Conservation (phyloP, 2,329 filamentous ascomycete species). For the Ophiocordyceps camponoti-saundersi region DNA sequence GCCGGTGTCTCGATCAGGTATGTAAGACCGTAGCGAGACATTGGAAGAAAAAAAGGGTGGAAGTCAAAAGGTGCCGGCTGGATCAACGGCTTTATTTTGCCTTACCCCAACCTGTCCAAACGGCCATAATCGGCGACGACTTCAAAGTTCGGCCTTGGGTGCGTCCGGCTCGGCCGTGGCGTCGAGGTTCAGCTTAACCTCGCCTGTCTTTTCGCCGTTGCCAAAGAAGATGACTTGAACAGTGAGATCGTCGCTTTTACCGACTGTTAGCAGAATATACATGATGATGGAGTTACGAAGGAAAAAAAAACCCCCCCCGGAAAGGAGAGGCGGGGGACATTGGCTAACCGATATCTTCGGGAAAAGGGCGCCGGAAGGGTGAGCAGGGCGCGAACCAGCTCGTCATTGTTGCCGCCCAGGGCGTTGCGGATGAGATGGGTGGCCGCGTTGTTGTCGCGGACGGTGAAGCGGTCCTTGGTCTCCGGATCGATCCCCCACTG, state of each 20-base stretch:
- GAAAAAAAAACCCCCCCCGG: too few species aligned
- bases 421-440: slow-evolving; percentile 93
- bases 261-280: too few species aligned
- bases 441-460: slow-evolving; percentile 89
- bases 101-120: too few species aligned
- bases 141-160: slow-evolving; percentile 22
- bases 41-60: too few species aligned
- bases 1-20: too few species aligned
- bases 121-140: too few species aligned
- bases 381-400: slow-evolving; percentile 83
- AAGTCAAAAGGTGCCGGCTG: too few species aligned
- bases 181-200: slow-evolving; percentile 70
- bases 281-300: not conserved
- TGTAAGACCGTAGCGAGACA: too few species aligned
- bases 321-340: not conserved
- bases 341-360: slow-evolving; percentile 60
- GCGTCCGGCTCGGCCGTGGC: slow-evolving; percentile 44
- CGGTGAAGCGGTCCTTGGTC: slow-evolving; percentile 68
- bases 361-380: slow-evolving; percentile 86
- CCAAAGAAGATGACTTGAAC: slow-evolving; percentile 99
- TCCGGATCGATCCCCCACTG: slow-evolving; percentile 76
- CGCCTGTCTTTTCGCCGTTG: slow-evolving; percentile 57
- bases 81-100: too few species aligned
- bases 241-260: slow-evolving; percentile 80
- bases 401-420: slow-evolving; percentile 78